Base-by-base conservation (phyloP, 345 rosid genomes). In the Xanthoceras sorbifolium region DNA sequence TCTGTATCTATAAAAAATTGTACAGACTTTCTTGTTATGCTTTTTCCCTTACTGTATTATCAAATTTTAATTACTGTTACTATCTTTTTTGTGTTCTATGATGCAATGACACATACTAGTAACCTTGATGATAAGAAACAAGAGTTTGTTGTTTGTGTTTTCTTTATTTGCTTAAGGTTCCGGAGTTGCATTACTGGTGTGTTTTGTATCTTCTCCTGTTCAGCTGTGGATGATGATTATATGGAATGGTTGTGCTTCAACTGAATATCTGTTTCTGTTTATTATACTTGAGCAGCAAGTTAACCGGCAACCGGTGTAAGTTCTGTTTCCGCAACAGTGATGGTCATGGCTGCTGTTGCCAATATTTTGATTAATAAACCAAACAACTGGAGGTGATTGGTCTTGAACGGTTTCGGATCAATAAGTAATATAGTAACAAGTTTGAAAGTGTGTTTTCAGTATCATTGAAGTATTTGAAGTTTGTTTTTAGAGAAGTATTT, bases 1-100 rank as follows among this genome's bases (percentile, higher is more conserved):
- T 3, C 70, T 81, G 81, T 66, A 78, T 71, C 72, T 78, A 67
- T 42, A 17, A 76, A 67, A 67, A 79, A 76, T 38, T 83, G 85
- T 83, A 83, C 80, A 83, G 80, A 79, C 80, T 44, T 74, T 70
- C 40, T 64, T 76, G 10, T 65, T 29, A 31, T 72, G 71, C 46
- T 28, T 71, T 67, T 71, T 78, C 64, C 64, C 55, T 71, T 68
- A 4, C 32, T 76, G 73, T 75, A 67, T 69, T 44, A 26, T 67
- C 4, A 60, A 71, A 44, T 48, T 32, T 5, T n/a, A 26, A 23
- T 59, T 59, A 23, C 22, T 17, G 38, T 20, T 44, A 5, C 25
- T 22, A 18, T 9, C 28, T 26, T 5, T 8, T 42, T 44, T 7
- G 18, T 59, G 11, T 22, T 9, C 23, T 48, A 1, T 57, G 62